Conservation (phyloP, 169 alveolate genomes). For the Plasmodium berghei region DNA sequence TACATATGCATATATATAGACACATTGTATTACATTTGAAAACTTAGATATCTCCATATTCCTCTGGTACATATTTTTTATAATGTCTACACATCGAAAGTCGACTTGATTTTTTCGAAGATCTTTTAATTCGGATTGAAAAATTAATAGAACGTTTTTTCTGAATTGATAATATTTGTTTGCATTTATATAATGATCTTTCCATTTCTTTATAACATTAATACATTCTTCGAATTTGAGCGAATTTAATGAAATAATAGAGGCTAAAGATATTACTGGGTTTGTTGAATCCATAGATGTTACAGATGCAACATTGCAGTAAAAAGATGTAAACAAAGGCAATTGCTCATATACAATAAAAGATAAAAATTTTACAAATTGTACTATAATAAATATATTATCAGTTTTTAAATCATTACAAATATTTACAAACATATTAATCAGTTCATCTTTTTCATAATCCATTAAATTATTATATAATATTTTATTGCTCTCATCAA, state of each 20-base stretch:
- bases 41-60: constrained; percentile 31
- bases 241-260: constrained; percentile 17
- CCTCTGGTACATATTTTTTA: constrained; percentile 19
- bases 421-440: constrained; percentile 45
- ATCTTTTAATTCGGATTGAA: constrained; percentile 53
- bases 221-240: constrained; percentile 48
- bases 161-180: constrained; percentile 35
- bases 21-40: constrained; percentile 32
- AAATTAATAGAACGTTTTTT: constrained; percentile 41
- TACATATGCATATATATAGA: constrained; percentile 5
- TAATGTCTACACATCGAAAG: constrained; percentile 26
- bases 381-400: constrained; percentile 32
- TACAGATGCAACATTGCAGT: constrained; percentile 29
- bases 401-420: constrained; percentile 67
- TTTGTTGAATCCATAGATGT: background rate
- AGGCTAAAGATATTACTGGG: background rate
- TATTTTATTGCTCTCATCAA: background rate
- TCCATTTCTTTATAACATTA: constrained; percentile 48
- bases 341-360: constrained; percentile 70
- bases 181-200: constrained; percentile 29
- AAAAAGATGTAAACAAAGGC: constrained; percentile 66
- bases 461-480: constrained; percentile 35
- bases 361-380: constrained; percentile 60
- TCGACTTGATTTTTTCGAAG: constrained; percentile 24
- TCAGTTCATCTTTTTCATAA: constrained; percentile 47